A percentile compares a stretch with the other conserved stretches of the same genome.
Evolutionary conservation across 352 stramenopile genomes (phyloP).

Genomic region (Achlya hypogyna): DNA sequence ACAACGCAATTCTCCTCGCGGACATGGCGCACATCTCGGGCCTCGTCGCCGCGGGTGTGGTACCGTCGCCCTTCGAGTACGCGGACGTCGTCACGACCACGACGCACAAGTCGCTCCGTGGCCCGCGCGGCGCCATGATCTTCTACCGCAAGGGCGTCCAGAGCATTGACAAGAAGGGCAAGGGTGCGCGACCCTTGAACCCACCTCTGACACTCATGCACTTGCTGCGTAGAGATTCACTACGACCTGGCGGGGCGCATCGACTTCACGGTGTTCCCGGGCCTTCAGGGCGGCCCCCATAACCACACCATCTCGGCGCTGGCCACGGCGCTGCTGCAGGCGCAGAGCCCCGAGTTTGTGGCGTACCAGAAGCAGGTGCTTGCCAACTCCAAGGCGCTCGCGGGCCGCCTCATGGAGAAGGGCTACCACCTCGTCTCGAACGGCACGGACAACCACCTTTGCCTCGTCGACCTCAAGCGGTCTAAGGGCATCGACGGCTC

Average conservation of each 20-base stretch:
- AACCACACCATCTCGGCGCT: conserved; percentile 99
- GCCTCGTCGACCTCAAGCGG: conserved; percentile 95
- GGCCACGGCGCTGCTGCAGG: conserved; percentile 96
- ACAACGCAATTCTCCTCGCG: conserved; percentile 94
- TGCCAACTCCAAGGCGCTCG: conserved; percentile 85
- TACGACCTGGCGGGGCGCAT: conserved; percentile 98
- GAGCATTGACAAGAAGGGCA: conserved; percentile 94
- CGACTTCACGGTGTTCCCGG: conserved; percentile 99
- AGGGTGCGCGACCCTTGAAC: conserved; percentile 34
- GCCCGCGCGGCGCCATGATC: conserved; percentile 99
- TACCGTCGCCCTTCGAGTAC: conserved; percentile 96
- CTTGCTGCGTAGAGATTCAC: conserved; percentile 37
- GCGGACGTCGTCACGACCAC: conserved; percentile 99
- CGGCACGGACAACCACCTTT: conserved; percentile 98
- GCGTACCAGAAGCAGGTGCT: conserved; percentile 96
- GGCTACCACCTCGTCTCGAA: conserved; percentile 96
- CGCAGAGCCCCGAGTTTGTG: conserved; percentile 91
- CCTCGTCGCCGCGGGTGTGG: conserved; percentile 92
- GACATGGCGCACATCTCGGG: conserved; percentile 99
- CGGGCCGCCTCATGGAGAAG: conserved; percentile 75
- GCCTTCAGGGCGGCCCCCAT: conserved; percentile 97
- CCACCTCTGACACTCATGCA: neutral
- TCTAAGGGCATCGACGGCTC: conserved; percentile 90
- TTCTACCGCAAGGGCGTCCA: conserved; percentile 97
- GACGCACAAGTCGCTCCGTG: conserved; percentile 98